A percentile compares a stretch with the other conserved stretches of the same genome.
phyloP scores from a whole-genome alignment of 345 rosid genomes.

The Camelina sativa region DNA sequence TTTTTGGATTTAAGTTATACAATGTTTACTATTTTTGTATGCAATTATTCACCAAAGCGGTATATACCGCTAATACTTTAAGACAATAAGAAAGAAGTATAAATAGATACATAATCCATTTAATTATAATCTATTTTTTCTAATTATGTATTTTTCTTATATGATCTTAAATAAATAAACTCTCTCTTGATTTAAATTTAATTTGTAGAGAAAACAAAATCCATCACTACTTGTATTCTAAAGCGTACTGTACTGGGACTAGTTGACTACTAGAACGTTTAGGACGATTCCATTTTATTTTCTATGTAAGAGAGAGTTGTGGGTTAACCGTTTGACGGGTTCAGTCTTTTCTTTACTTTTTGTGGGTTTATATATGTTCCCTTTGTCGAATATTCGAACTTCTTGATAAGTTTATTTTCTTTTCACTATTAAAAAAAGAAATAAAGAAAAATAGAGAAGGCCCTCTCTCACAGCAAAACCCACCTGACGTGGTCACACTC shows the following conservation, averaged over 20 bases:
- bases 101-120: too few relatives aligned
- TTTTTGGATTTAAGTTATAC: too few relatives aligned
- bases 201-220: too few relatives aligned
- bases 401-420: neutral
- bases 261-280: too few relatives aligned
- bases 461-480: constrained; percentile 25
- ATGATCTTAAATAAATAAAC: too few relatives aligned
- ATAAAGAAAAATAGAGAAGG: neutral
- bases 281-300: neutral
- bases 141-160: too few relatives aligned
- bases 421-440: neutral
- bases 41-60: too few relatives aligned
- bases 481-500: constrained; percentile 46
- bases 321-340: neutral
- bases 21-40: too few relatives aligned
- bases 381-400: neutral
- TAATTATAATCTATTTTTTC: too few relatives aligned
- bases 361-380: neutral
- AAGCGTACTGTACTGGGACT: neutral
- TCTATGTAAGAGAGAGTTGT: neutral
- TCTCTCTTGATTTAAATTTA: too few relatives aligned
- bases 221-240: neutral
- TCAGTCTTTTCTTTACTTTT: neutral
- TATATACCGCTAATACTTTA: too few relatives aligned
- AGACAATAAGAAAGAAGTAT: too few relatives aligned